Conservation (phyloP, 23 red algal genomes). For the Gracilaria vermiculophylla region DNA sequence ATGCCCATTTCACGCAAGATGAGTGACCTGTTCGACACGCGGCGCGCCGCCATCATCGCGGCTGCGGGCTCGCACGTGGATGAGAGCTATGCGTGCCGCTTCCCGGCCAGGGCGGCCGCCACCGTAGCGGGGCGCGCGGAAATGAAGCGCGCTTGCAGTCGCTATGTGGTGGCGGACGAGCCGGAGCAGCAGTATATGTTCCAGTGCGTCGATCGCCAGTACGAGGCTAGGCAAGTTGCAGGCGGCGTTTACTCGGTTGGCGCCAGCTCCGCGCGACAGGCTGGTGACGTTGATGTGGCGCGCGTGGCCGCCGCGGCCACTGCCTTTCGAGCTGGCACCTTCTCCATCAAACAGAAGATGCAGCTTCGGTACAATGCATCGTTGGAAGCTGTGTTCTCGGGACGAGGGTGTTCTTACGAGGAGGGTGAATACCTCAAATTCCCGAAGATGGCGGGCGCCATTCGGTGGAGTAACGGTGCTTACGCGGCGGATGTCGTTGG, state of each 20-base stretch:
- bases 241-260: slow-evolving; percentile 39
- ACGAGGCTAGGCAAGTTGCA: slow-evolving; percentile 5
- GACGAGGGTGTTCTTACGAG: slow-evolving; percentile 52
- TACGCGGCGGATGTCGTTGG: slow-evolving; percentile 35
- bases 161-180: slow-evolving; percentile 26
- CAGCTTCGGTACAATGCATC: slow-evolving; percentile 47
- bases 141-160: slow-evolving; percentile 35
- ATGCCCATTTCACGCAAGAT: neutral
- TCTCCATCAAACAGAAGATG: slow-evolving; percentile 43
- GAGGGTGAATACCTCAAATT: slow-evolving; percentile 46
- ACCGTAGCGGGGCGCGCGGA: slow-evolving; percentile 41
- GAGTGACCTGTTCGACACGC: slow-evolving; percentile 54
- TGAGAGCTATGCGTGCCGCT: slow-evolving; percentile 28
- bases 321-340: neutral
- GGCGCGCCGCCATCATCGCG: slow-evolving; percentile 48
- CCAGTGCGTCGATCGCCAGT: slow-evolving; percentile 27
- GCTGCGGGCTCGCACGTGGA: slow-evolving; percentile 32
- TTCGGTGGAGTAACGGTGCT: slow-evolving; percentile 33
- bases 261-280: slow-evolving; percentile 13
- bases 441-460: slow-evolving; percentile 56
- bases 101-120: slow-evolving; percentile 27
- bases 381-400: slow-evolving; percentile 15
- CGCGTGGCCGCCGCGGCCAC: slow-evolving; percentile 26
- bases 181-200: slow-evolving; percentile 34
- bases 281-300: slow-evolving; percentile 38